A percentile compares a stretch with the other conserved stretches of the same genome.
Evolutionary conservation across 768 basidiomycete species (phyloP).

Genomic region (Termitomyces heimii): DNA sequence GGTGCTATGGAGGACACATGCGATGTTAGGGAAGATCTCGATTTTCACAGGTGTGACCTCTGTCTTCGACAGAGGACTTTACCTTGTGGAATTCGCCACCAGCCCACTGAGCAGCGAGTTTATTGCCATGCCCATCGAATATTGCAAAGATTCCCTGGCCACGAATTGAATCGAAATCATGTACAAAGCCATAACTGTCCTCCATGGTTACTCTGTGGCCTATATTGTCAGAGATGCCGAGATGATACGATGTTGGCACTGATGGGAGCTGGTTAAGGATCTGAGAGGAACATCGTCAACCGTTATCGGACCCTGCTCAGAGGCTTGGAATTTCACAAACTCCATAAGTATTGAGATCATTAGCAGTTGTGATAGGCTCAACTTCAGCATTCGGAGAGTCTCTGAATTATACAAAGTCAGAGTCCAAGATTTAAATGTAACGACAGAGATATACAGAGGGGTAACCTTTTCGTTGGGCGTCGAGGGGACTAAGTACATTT

Average conservation of each 20-base stretch:
- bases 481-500: constrained; percentile 9
- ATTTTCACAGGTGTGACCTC: neutral
- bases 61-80: neutral
- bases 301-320: neutral
- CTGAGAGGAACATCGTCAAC: neutral
- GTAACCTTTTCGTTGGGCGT: constrained; percentile 12
- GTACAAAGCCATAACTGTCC: constrained; percentile 13
- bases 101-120: constrained; percentile 13
- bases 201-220: constrained; percentile 11
- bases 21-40: neutral
- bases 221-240: constrained; percentile 6
- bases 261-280: constrained; percentile 11
- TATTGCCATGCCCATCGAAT: constrained; percentile 14
- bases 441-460: constrained; percentile 5
- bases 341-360: constrained; percentile 8
- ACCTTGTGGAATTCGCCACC: constrained; percentile 14
- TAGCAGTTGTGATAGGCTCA: constrained; percentile 9
- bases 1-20: constrained; percentile 3
- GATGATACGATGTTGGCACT: constrained; percentile 4
- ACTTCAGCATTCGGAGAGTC: constrained; percentile 2
- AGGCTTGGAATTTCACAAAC: neutral
- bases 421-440: neutral
- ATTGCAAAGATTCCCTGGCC: constrained; percentile 12
- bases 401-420: neutral
- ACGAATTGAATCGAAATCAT: constrained; percentile 11